Evolutionary conservation across 2,329 filamentous ascomycete genomes (phyloP).

Genomic region (Exophiala spinifera): DNA sequence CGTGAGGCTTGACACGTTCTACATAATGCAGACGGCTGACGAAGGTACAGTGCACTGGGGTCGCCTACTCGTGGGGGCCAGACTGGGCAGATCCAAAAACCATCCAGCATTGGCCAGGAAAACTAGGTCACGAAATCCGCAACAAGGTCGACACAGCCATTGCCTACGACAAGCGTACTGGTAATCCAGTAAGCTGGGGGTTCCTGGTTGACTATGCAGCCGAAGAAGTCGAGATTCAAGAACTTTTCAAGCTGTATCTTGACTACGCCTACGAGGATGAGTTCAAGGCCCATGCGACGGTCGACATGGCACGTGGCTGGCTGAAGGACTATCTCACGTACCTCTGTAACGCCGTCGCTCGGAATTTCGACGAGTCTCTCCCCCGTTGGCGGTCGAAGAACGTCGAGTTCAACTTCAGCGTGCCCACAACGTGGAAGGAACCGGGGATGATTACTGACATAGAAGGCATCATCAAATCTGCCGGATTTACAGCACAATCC

Average conservation of each 20-base stretch:
- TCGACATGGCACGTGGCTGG: slow-evolving; percentile 31
- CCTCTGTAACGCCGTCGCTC: slow-evolving; percentile 35
- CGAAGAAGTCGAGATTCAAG: slow-evolving; percentile 29
- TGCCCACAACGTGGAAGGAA: slow-evolving; percentile 44
- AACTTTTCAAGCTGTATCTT: slow-evolving; percentile 41
- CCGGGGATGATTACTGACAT: slow-evolving; percentile 38
- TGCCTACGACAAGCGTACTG: too few species aligned
- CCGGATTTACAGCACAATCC: slow-evolving; percentile 28
- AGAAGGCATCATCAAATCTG: slow-evolving; percentile 31
- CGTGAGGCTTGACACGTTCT: slow-evolving; percentile 18
- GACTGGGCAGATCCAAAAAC: too few species aligned
- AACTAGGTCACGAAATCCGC: too few species aligned
- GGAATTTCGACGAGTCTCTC: slow-evolving; percentile 30
- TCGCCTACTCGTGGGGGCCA: slow-evolving; percentile 41
- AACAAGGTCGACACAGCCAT: too few species aligned
- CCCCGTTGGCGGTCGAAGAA: slow-evolving; percentile 30
- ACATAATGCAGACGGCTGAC: not conserved
- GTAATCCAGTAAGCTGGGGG: too few species aligned
- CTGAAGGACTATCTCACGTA: slow-evolving; percentile 36
- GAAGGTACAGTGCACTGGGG: slow-evolving; percentile 29
- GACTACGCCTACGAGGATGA: slow-evolving; percentile 32
- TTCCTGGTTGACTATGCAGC: slow-evolving; percentile 38
- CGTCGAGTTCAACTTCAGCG: slow-evolving; percentile 43
- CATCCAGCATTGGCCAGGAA: slow-evolving; percentile 37
- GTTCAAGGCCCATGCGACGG: slow-evolving; percentile 26